Evolutionary conservation across 257 asterid genomes (phyloP), one percentile per base, ranked within the genome.

Genomic region (Salvia splendens): DNA sequence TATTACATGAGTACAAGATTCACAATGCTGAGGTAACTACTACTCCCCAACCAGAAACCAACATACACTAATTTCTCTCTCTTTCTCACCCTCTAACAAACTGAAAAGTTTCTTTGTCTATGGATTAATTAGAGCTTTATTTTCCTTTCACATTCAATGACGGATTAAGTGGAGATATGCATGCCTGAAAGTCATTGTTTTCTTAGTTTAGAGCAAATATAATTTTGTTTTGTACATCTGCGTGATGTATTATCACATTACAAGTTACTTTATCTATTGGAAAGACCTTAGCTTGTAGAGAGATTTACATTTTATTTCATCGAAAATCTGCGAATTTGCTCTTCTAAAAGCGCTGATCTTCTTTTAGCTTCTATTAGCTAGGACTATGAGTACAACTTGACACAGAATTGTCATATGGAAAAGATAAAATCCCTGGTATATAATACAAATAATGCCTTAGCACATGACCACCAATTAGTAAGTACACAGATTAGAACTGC

Each of bases 21-120:
- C 99, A 94, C 87, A 91, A 91, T 79, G 99, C 99, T 41, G 99
- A 91, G 96, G 97, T 94, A 80, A 10, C 41, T 40, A 3, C 33
- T 14, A 1, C 14, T 33, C 42, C 55, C 38, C 30, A 49, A 46
- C 20, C 48, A 14, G 12, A 49, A 30, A 35, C 55, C 50, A 20
- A 46, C 49, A 60, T 9, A 32, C 30, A 12, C 33, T 50, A 50
- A 5, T 7, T 30, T 12, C 42, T 9, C 17, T 30, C 40, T 5
- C 36, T 33, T 33, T 33, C 36, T 33, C 36, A 8, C 57, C 15
- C 58, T 52, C 60, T 53, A 24, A 53, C 40, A 5, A 54, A 54
- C 12, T 30, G 10, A 54, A 54, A 54, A 54, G 41, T 30, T 28
- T n/a, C 52, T 41, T 45, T 20, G 24, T 53, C 11, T 17, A 28